Base-by-base conservation (phyloP, 345 rosid genomes). In the Bruguiera gymnorhiza region DNA sequence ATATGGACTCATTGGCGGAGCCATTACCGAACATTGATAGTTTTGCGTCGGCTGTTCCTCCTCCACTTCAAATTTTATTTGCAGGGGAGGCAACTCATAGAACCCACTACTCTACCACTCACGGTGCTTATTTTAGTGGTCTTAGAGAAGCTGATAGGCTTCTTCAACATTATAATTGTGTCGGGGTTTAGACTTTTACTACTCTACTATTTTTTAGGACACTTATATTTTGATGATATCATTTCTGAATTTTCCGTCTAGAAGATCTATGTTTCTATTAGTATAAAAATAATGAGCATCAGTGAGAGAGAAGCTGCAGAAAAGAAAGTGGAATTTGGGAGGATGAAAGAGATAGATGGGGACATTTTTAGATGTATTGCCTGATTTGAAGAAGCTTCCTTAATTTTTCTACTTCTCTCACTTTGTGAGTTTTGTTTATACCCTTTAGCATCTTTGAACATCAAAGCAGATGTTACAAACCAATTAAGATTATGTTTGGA, bases 11-110 rank as follows among this genome's bases (percentile, higher is more conserved):
- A 43, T 71, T 92, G 88, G 97, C 97, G 6, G 90, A 88, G 69
- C 97, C 98, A 70, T 83, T 94, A 79, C 98, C 98, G 23, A 75
- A 73, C 72, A 53, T 62, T 20, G 67, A 51, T 23, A 68, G 36
- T 48, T 60, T 30, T 34, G 74, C 62, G 18, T 56, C 70, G 9
- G 52, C 20, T 23, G 56, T 34, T 18, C n/a, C 43, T 11, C 72
- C 68, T 43, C 76, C 73, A 39, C 88, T 95, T 62, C 97, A 92
- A 77, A 80, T 92, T 48, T 81, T 95, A 75, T 95, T 95, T 84
- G 99, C 99, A 66, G 99, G 99, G 74, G 99, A 95, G 70, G 97
- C 93, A 63, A 95, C 99, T 21, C 97, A 95, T 68, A 86, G 97
- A 82, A 89, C 92, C 36, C 97, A 95, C 67, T 95, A 95, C 71